phyloP scores from a whole-genome alignment of 1,284 basidiomycete species.

The Abortiporus biennis region DNA sequence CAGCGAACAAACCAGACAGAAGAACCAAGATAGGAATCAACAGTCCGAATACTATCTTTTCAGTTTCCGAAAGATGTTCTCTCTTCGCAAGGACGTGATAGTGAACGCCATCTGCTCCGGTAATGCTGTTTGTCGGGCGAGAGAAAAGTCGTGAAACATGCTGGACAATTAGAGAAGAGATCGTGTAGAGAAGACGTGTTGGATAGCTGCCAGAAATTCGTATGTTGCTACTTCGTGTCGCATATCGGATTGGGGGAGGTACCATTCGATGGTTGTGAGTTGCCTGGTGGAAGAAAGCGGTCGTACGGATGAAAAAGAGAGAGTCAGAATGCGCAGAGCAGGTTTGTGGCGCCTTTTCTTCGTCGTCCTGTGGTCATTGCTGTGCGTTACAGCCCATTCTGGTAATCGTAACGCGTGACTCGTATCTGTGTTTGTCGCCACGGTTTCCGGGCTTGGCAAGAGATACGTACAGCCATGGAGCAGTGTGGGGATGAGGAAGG shows the following conservation, averaged over 20 bases:
- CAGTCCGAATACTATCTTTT: slow-evolving; percentile 38
- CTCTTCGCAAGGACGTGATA: slow-evolving; percentile 14
- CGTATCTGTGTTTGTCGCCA: too few species aligned
- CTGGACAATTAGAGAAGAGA: slow-evolving; percentile 11
- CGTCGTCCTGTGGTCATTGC: too few species aligned
- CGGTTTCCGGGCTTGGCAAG: too few species aligned
- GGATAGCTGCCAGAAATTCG: too few species aligned
- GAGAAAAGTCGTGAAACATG: slow-evolving; percentile 11
- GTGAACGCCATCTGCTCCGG: background rate
- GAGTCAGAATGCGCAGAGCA: too few species aligned
- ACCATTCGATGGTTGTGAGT: slow-evolving; percentile 11
- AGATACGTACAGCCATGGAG: too few species aligned
- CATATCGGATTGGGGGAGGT: slow-evolving; percentile 9
- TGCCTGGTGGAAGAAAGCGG: slow-evolving; percentile 1
- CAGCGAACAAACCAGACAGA: slow-evolving; percentile 60
- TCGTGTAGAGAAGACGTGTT: slow-evolving; percentile 10
- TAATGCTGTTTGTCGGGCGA: background rate
- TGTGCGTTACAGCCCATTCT: too few species aligned
- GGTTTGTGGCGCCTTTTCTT: too few species aligned
- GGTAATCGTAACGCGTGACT: too few species aligned
- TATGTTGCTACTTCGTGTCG: too few species aligned
- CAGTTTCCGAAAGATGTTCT: slow-evolving; percentile 7
- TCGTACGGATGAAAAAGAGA: too few species aligned
- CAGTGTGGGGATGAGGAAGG: too few species aligned
- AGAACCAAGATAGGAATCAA: slow-evolving; percentile 56